These are phyloP conservation scores for Yarrowia deformans DNA, from an alignment of 805 yeast species.

Conservation along the genomic window DNA sequence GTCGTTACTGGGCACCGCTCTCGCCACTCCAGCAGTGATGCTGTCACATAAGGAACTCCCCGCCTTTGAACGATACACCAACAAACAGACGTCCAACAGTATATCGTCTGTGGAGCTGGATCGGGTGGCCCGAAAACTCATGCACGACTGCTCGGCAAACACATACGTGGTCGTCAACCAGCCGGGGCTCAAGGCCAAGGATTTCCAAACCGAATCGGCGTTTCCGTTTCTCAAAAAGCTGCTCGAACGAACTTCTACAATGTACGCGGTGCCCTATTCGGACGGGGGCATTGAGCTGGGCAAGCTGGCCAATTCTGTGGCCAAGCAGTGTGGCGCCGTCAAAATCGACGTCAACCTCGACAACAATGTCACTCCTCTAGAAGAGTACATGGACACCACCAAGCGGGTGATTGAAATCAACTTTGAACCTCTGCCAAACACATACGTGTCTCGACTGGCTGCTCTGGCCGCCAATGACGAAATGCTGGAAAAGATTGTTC, in stretches of 20 bases:
- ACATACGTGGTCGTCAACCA: constrained; percentile 61
- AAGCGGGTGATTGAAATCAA: constrained; percentile 32
- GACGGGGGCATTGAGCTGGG: constrained; percentile 53
- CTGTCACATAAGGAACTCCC: constrained; percentile 14
- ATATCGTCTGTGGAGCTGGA: constrained; percentile 34
- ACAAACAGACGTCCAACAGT: constrained; percentile 11
- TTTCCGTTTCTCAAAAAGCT: constrained; percentile 42
- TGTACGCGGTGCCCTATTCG: constrained; percentile 45
- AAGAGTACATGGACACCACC: constrained; percentile 29
- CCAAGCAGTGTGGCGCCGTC: constrained; percentile 59
- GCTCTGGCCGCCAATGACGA: constrained; percentile 55
- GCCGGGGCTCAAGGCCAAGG: constrained; percentile 62
- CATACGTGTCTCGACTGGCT: constrained; percentile 23
- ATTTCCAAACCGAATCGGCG: constrained; percentile 51
- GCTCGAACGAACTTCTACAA: constrained; percentile 42
- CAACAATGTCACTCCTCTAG: constrained; percentile 48
- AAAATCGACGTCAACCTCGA: constrained; percentile 53
- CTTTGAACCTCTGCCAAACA: constrained; percentile 21
- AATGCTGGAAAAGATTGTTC: constrained; percentile 61
- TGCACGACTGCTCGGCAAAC: constrained; percentile 58
- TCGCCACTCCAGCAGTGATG: constrained; percentile 33
- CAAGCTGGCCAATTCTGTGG: constrained; percentile 54
- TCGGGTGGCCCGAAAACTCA: constrained; percentile 44
- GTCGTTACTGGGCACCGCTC: constrained; percentile 10
- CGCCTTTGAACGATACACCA: constrained; percentile 11